Evolutionary conservation across 2,329 filamentous ascomycete species (phyloP).

Genomic region (Sporothrix phasma): DNA sequence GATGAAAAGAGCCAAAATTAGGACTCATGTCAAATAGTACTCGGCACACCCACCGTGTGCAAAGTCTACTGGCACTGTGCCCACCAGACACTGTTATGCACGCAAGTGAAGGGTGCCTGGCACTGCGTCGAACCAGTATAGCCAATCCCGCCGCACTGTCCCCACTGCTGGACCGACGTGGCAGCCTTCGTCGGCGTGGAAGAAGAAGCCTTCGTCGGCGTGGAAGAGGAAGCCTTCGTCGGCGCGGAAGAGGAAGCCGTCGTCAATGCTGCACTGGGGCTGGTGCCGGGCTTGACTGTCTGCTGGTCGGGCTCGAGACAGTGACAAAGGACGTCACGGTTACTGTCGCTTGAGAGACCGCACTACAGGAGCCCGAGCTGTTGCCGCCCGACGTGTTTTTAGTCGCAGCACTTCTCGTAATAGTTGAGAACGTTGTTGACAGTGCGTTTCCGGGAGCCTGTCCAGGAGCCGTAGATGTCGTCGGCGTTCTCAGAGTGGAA

Average conservation of each 20-base stretch:
- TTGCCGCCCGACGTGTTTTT: neutral
- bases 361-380: neutral
- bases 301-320: neutral
- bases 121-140: constrained; percentile 28
- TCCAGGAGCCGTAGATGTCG: neutral
- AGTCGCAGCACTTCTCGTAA: neutral
- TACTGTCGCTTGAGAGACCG: neutral
- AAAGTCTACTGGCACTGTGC: constrained; percentile 24
- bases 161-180: constrained; percentile 26
- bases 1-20: neutral
- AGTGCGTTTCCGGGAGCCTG: neutral
- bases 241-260: neutral
- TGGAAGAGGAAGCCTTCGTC: constrained; percentile 9
- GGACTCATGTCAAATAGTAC: neutral
- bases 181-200: neutral
- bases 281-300: neutral
- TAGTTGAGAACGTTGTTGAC: neutral
- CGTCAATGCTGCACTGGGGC: constrained; percentile 4
- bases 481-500: constrained; percentile 18
- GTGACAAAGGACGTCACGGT: neutral
- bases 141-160: constrained; percentile 29
- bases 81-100: constrained; percentile 25
- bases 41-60: neutral
- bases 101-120: constrained; percentile 25
- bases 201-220: neutral